Evolutionary conservation across 2,329 filamentous ascomycete species (phyloP), one percentile per base, ranked within the genome.

Genomic region (Ceratocystis huliohia): DNA sequence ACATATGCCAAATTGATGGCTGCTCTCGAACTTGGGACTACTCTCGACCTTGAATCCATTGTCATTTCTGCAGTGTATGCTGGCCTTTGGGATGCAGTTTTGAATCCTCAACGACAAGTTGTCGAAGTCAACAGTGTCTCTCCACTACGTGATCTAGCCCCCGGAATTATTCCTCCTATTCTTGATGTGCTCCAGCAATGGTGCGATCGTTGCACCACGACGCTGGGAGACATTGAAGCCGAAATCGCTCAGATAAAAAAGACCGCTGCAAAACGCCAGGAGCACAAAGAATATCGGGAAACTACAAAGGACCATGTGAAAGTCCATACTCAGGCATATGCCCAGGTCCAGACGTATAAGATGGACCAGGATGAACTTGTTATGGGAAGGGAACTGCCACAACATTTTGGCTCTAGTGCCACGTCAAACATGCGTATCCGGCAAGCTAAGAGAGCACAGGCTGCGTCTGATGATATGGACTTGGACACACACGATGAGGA

Each of bases 21-120:
- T 5, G 80, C 82, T 0, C 84, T 99, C 57, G 84, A 82, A 65
- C 84, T 97, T 17, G 73, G 82, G 37, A 84, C 82, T 44, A 74
- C 83, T 28, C 82, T 87, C 53, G 84, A 89, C 57, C 84, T 99
- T 65, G 94, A 99, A 79, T 84, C 88, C 70, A 84, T 96, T 68
- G 85, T 97, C 70, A 94, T 93, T 71, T 85, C 86, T 46, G 88
- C 91, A 71, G 88, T 96, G 73, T 97, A 96, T 78, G 85, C 88
- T 5, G 89, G 88, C 50, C 83, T 99, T 1, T 78, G 99, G 62
- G 82, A 84, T 48, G 93, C 88, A 5, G 92, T 89, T 50, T 86
- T 99, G 66, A 89, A 96, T 73, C 90, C 92, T 3, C 84, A 84
- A 67, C 82, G 87, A 66, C 84, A 87, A 44, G 81, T 83, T 68